These are phyloP conservation scores for Phytophthora agathidicida DNA, from an alignment of 352 stramenopile species.

Conservation along the genomic window DNA sequence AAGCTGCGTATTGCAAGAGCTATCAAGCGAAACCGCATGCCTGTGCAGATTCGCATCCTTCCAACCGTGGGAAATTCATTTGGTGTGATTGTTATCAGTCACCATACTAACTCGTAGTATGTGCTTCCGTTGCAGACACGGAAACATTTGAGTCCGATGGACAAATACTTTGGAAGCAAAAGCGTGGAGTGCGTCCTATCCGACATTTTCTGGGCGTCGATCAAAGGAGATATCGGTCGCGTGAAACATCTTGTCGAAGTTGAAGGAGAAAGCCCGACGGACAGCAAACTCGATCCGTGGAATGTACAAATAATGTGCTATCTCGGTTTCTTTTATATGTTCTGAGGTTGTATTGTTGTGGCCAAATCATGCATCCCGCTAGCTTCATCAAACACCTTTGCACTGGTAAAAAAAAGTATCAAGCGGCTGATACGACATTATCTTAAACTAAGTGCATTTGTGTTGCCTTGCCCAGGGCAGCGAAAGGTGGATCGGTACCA, in stretches of 20 bases:
- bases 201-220: constrained; percentile 73
- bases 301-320: constrained; percentile 32
- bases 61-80: constrained; percentile 47
- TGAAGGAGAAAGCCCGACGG: constrained; percentile 49
- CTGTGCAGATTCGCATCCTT: constrained; percentile 71
- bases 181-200: constrained; percentile 62
- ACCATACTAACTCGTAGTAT: constrained; percentile 3
- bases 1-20: constrained; percentile 55
- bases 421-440: not conserved
- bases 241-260: constrained; percentile 66
- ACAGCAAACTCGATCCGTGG: constrained; percentile 70
- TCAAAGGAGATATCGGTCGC: constrained; percentile 64
- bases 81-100: too few species aligned
- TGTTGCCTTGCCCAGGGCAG: constrained; percentile 44
- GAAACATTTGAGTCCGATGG: constrained; percentile 57
- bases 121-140: constrained; percentile 28
- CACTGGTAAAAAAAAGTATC: constrained; percentile 50
- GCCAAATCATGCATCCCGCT: not conserved
- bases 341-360: too few species aligned
- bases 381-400: constrained; percentile 74
- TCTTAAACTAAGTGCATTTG: not conserved
- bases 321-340: not conserved
- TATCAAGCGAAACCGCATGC: constrained; percentile 64
- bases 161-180: constrained; percentile 65
- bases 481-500: constrained; percentile 55